A percentile compares a stretch with the other conserved stretches of the same genome.
phyloP scores from a whole-genome alignment of 1,139 yeast species.

The Candida anutae region DNA sequence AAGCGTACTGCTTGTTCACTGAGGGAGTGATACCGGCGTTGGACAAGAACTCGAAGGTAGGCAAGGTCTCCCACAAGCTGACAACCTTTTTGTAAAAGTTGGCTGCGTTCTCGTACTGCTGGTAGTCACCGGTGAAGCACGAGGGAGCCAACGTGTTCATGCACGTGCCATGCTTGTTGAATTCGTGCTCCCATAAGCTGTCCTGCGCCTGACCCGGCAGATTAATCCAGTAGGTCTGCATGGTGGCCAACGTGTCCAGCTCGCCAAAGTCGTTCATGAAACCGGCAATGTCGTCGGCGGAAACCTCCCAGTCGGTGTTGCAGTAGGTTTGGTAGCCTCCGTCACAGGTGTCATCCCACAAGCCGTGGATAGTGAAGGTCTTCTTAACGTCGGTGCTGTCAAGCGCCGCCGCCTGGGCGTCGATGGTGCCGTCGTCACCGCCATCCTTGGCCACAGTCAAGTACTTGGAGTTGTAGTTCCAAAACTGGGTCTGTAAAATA shows the following conservation, averaged over 20 bases:
- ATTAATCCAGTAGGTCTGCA: slow-evolving; percentile 31
- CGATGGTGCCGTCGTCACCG: slow-evolving; percentile 7
- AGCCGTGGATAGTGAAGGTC: slow-evolving; percentile 34
- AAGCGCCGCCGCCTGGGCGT: slow-evolving; percentile 2
- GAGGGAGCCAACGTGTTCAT: slow-evolving; percentile 31
- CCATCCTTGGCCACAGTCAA: slow-evolving; percentile 10
- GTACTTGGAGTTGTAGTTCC: slow-evolving; percentile 31
- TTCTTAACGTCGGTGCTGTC: slow-evolving; percentile 6
- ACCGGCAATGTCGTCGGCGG: slow-evolving; percentile 17
- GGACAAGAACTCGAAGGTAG: slow-evolving; percentile 27
- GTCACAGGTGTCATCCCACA: slow-evolving; percentile 34
- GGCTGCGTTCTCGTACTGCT: slow-evolving; percentile 23
- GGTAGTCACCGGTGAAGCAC: slow-evolving; percentile 26
- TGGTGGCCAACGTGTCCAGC: slow-evolving; percentile 21
- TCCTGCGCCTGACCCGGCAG: slow-evolving; percentile 24
- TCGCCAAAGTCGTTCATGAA: slow-evolving; percentile 22
- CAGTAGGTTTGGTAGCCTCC: slow-evolving; percentile 28
- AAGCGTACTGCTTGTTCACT: slow-evolving; percentile 17
- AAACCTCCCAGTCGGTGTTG: slow-evolving; percentile 21
- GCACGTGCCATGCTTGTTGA: slow-evolving; percentile 38
- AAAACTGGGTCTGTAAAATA: slow-evolving; percentile 32
- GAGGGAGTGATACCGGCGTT: slow-evolving; percentile 29
- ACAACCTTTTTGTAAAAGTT: slow-evolving; percentile 27
- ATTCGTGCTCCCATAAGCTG: slow-evolving; percentile 37
- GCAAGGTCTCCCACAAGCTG: slow-evolving; percentile 26